Percentiles rank a stretch among this genome's conserved stretches.
Evolutionary conservation across 2,329 filamentous ascomycete genomes (phyloP).

Genomic region (Xylariaceae sp.): DNA sequence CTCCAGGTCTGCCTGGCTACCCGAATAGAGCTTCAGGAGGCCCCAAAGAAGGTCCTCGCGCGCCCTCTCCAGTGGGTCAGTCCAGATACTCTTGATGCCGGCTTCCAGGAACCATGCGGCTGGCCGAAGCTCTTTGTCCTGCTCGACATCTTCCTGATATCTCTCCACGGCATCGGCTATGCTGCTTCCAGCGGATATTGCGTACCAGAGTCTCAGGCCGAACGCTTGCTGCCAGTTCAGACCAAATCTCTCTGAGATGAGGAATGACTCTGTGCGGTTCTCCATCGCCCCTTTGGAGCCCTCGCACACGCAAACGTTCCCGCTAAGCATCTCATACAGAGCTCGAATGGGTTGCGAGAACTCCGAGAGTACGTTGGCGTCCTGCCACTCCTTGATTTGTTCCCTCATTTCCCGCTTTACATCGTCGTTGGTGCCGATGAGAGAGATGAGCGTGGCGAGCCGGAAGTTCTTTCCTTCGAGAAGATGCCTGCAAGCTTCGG

Average conservation of each 20-base stretch:
- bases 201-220: constrained; percentile 86
- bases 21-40: constrained; percentile 71
- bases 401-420: constrained; percentile 67
- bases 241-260: constrained; percentile 74
- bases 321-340: constrained; percentile 81
- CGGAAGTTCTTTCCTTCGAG: constrained; percentile 70
- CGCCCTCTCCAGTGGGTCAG: constrained; percentile 47
- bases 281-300: constrained; percentile 70
- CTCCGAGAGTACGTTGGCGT: constrained; percentile 77
- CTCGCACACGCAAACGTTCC: constrained; percentile 77
- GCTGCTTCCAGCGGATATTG: constrained; percentile 58
- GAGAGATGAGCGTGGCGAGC: constrained; percentile 74
- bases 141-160: constrained; percentile 66
- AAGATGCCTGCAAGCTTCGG: constrained; percentile 76
- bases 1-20: constrained; percentile 52
- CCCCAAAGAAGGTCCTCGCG: constrained; percentile 81
- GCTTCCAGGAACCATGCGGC: constrained; percentile 63
- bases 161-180: constrained; percentile 64
- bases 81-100: constrained; percentile 50
- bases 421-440: constrained; percentile 66
- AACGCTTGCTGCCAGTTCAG: constrained; percentile 93
- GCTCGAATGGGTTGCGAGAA: constrained; percentile 78
- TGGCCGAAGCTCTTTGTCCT: constrained; percentile 65
- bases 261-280: constrained; percentile 72
- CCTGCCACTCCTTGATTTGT: constrained; percentile 79